Evolutionary conservation across 176 grass and related monocot genomes (phyloP).

Genomic region (Avena insularis): DNA sequence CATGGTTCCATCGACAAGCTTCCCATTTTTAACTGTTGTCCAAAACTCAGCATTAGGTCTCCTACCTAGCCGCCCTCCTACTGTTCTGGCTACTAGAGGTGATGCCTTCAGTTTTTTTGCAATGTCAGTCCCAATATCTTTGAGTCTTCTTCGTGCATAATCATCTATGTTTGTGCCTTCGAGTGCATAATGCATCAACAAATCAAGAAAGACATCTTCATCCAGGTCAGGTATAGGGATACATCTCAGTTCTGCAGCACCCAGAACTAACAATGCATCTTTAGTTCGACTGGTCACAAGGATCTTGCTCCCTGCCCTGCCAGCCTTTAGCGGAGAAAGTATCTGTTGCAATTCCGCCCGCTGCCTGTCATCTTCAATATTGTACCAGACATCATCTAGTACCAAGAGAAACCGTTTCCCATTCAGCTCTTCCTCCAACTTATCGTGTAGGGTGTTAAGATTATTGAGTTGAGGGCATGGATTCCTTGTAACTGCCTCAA

Average conservation of each 20-base stretch:
- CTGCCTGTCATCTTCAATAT: not conserved
- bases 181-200: constrained; percentile 52
- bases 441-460: not conserved
- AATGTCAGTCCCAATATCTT: not conserved
- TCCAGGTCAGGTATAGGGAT: constrained; percentile 24
- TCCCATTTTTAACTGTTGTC: not conserved
- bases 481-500: constrained; percentile 5
- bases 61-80: not conserved
- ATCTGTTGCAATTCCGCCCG: not conserved
- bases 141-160: not conserved
- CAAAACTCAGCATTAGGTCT: constrained; percentile 24
- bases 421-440: not conserved
- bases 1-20: constrained; percentile 13
- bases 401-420: constrained; percentile 34
- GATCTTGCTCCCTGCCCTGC: constrained; percentile 38
- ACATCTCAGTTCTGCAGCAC: not conserved
- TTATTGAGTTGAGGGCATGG: not conserved
- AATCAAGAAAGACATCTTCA: not conserved
- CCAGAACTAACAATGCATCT: constrained; percentile 16
- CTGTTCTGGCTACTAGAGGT: constrained; percentile 15
- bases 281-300: constrained; percentile 43
- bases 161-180: not conserved
- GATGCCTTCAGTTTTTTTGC: not conserved
- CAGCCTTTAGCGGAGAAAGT: constrained; percentile 15
- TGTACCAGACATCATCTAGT: constrained; percentile 49